These are phyloP conservation scores for Tulasnella calospora DNA, from an alignment of 768 basidiomycete species.

Conservation along the genomic window DNA sequence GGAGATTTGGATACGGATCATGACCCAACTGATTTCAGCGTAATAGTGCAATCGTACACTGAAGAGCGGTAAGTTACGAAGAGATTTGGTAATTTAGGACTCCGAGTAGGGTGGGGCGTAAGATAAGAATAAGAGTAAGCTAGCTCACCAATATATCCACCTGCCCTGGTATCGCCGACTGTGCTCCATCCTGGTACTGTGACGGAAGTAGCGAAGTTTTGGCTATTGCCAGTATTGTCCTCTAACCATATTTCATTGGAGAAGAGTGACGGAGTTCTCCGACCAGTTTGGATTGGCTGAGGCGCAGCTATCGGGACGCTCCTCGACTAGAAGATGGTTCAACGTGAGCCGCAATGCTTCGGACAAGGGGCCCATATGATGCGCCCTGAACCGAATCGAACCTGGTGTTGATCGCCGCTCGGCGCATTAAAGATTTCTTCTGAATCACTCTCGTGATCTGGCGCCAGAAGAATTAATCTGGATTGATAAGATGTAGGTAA, in stretches of 20 bases:
- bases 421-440: background rate
- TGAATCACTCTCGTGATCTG: background rate
- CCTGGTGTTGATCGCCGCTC: background rate
- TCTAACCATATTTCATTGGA: constrained; percentile 12
- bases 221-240: constrained; percentile 1
- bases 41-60: constrained; percentile 14
- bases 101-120: background rate
- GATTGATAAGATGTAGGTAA: constrained; percentile 7
- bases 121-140: constrained; percentile 3
- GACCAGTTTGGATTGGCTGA: background rate
- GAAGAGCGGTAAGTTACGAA: constrained; percentile 6
- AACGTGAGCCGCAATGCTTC: background rate
- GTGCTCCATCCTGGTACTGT: constrained; percentile 8
- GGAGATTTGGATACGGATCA: background rate
- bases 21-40: constrained; percentile 13
- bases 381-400: background rate
- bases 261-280: background rate
- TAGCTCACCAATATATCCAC: constrained; percentile 10
- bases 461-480: background rate
- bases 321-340: background rate
- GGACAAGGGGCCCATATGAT: background rate
- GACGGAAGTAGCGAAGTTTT: constrained; percentile 10
- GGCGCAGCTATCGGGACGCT: background rate
- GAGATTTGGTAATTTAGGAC: constrained; percentile 1
- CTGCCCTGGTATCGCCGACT: constrained; percentile 14